Percentiles rank a stretch among this genome's conserved stretches.
Conservation (phyloP, 2,329 filamentous ascomycete species). For the Claviceps paspali region DNA sequence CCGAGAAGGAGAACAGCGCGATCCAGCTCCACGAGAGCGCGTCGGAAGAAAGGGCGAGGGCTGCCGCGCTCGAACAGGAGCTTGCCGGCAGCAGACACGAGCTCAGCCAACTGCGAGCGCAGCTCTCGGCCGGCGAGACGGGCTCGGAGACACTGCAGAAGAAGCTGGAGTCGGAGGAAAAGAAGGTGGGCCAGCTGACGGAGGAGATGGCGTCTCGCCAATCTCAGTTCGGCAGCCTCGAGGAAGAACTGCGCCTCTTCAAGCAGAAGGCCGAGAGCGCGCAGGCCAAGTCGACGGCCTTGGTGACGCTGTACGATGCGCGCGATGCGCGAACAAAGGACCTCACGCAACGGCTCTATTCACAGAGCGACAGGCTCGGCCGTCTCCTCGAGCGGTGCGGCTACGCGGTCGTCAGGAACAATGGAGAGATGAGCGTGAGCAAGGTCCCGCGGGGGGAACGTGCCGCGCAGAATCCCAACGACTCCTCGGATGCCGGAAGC, state of each 20-base stretch:
- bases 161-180: conserved; percentile 61
- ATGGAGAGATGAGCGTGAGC: conserved; percentile 59
- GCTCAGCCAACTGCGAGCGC: conserved; percentile 50
- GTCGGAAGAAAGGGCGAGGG: conserved; percentile 37
- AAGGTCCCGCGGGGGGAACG: conserved; percentile 50
- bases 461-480: conserved; percentile 35
- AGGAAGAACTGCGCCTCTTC: conserved; percentile 57
- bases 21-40: conserved; percentile 39
- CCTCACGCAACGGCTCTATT: conserved; percentile 67
- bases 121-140: conserved; percentile 69
- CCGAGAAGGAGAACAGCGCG: conserved; percentile 33
- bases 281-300: conserved; percentile 33
- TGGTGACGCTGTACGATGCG: conserved; percentile 46
- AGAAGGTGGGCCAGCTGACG: conserved; percentile 48
- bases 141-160: conserved; percentile 67
- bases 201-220: conserved; percentile 61
- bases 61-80: conserved; percentile 38
- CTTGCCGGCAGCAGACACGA: conserved; percentile 52
- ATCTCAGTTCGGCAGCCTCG: conserved; percentile 58
- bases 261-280: conserved; percentile 47
- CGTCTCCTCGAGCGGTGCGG: conserved; percentile 76
- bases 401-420: conserved; percentile 63
- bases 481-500: conserved; percentile 40
- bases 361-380: conserved; percentile 70
- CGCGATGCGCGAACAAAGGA: conserved; percentile 65